A percentile compares a stretch with the other conserved stretches of the same genome.
These are phyloP conservation scores for Oenanthe sinensis DNA, from an alignment of 129 eudicot species.

Conservation along the genomic window DNA sequence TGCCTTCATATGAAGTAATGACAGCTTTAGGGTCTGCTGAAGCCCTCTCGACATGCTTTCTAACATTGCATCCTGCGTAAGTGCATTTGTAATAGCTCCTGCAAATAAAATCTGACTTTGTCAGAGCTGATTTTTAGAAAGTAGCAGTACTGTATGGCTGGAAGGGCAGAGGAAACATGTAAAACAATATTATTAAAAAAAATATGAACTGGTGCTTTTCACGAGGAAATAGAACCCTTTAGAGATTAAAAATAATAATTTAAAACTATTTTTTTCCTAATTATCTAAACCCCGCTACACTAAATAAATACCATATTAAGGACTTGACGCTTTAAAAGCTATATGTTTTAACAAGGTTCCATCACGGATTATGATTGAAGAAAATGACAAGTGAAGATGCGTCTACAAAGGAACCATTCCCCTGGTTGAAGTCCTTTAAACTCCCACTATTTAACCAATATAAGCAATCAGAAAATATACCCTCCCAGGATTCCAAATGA, in stretches of 20 bases:
- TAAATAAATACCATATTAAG: background rate
- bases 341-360: background rate
- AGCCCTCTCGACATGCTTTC: conserved; percentile 92
- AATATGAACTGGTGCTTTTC: background rate
- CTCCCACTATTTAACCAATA: background rate
- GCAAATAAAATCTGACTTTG: conserved; percentile 2
- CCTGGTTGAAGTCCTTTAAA: background rate
- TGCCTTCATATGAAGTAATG: conserved; percentile 92
- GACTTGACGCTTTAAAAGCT: background rate
- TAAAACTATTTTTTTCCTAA: background rate
- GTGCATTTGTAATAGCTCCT: conserved; percentile 99
- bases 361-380: background rate
- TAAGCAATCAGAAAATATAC: background rate
- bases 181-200: too few relatives aligned
- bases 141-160: background rate
- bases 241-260: background rate
- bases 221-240: background rate
- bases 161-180: background rate
- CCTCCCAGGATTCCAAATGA: background rate
- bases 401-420: background rate
- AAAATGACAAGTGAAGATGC: background rate
- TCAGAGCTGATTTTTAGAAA: background rate
- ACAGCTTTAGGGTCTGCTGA: conserved; percentile 80
- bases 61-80: conserved; percentile 68
- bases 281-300: background rate